These are phyloP conservation scores for Ascochyta rabiei DNA, from an alignment of 2,329 filamentous ascomycete species.

Conservation along the genomic window DNA sequence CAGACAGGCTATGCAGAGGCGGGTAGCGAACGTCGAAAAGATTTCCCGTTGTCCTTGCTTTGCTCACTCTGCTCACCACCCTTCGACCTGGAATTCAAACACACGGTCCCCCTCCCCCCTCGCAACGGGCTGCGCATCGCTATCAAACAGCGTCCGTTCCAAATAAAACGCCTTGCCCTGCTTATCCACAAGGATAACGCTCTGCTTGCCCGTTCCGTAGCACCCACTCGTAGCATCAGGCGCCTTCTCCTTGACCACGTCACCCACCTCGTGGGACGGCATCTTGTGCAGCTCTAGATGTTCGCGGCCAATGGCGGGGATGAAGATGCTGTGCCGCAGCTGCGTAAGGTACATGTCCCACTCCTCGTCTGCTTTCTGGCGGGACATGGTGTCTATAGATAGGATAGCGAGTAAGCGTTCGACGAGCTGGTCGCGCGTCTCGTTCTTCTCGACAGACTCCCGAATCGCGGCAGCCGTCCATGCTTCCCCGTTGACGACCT, in stretches of 20 bases:
- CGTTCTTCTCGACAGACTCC: conserved; percentile 50
- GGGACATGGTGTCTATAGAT: conserved; percentile 61
- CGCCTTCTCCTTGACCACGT: conserved; percentile 48
- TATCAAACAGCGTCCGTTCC: conserved; percentile 66
- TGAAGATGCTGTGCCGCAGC: conserved; percentile 65
- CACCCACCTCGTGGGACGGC: conserved; percentile 47
- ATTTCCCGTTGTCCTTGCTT: too few relatives aligned
- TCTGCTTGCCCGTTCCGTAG: conserved; percentile 71
- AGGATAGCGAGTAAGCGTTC: conserved; percentile 60
- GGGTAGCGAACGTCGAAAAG: too few relatives aligned
- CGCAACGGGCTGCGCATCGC: conserved; percentile 55
- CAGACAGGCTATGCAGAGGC: too few relatives aligned
- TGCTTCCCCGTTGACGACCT: conserved; percentile 64
- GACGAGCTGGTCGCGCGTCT: conserved; percentile 58
- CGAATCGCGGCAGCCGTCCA: conserved; percentile 58
- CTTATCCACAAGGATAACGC: conserved; percentile 62
- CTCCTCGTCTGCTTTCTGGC: conserved; percentile 54
- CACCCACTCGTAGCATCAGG: conserved; percentile 53
- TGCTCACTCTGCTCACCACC: conserved; percentile 30
- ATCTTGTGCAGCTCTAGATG: conserved; percentile 48
- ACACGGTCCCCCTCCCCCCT: conserved; percentile 55
- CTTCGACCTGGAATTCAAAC: conserved; percentile 58
- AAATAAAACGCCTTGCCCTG: conserved; percentile 65
- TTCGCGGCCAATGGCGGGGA: conserved; percentile 61
- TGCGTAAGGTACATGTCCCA: conserved; percentile 63